These are phyloP conservation scores for Beauveria asiatica DNA, from an alignment of 2,329 filamentous ascomycete genomes.

Conservation along the genomic window DNA sequence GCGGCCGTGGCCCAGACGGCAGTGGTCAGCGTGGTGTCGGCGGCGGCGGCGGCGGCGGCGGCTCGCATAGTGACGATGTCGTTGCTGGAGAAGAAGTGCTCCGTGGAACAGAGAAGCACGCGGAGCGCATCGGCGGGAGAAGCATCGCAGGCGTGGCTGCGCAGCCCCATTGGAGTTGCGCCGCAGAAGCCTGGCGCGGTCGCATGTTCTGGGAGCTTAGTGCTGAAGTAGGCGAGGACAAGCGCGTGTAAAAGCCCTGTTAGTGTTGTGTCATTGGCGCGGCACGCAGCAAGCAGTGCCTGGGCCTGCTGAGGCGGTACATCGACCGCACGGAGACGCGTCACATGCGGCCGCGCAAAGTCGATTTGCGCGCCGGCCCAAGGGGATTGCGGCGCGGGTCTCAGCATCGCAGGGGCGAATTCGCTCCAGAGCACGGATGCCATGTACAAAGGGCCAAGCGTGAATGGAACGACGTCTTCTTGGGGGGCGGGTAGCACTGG, in stretches of 20 bases:
- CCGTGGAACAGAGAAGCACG: constrained; percentile 30
- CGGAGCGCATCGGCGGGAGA: constrained; percentile 22
- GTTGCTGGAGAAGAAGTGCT: constrained; percentile 21
- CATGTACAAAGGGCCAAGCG: constrained; percentile 32
- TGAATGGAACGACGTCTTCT: constrained; percentile 33
- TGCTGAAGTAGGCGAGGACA: constrained; percentile 31
- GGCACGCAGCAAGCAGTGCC: constrained; percentile 30
- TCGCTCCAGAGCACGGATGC: constrained; percentile 30
- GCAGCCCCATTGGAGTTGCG: constrained; percentile 37
- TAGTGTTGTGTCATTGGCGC: constrained; percentile 34
- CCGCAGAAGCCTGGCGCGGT: constrained; percentile 27
- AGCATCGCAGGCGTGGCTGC: constrained; percentile 26
- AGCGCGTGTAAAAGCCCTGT: constrained; percentile 42
- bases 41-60: constrained; percentile 18
- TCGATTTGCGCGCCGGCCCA: constrained; percentile 33
- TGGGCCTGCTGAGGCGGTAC: constrained; percentile 22
- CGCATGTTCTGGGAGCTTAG: constrained; percentile 23
- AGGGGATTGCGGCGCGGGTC: constrained; percentile 14
- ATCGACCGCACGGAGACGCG: constrained; percentile 29
- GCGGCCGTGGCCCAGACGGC: constrained; percentile 35
- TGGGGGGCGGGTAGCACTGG: constrained; percentile 29
- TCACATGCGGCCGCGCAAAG: constrained; percentile 26
- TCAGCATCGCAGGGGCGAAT: constrained; percentile 32
- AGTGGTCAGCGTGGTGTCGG: constrained; percentile 11
- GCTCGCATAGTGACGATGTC: constrained; percentile 10